Evolutionary conservation across 2,329 filamentous ascomycete genomes (phyloP).

Genomic region (Colletotrichum theobromicola): DNA sequence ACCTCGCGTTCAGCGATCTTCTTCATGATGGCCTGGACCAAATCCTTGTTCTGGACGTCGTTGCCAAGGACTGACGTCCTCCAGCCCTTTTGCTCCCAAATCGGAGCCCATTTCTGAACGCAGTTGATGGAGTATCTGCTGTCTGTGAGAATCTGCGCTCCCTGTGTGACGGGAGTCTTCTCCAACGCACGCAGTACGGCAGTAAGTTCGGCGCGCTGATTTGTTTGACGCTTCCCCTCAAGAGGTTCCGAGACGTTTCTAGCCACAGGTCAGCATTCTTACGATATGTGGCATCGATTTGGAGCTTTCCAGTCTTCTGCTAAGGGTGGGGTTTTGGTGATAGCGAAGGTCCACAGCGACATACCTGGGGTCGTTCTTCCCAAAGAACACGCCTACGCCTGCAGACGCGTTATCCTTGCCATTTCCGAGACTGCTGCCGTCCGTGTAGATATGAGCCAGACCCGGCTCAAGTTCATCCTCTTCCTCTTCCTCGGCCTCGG

Average conservation of each 20-base stretch:
- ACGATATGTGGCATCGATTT: neutral
- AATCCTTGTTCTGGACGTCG: conserved; percentile 84
- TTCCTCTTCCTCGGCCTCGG: conserved; percentile 27
- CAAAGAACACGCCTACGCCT: conserved; percentile 70
- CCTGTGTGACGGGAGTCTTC: conserved; percentile 68
- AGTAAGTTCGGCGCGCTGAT: conserved; percentile 94
- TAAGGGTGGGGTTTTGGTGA: neutral
- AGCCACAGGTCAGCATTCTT: neutral
- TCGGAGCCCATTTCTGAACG: conserved; percentile 80
- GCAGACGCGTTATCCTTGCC: conserved; percentile 59
- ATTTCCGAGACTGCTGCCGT: conserved; percentile 66
- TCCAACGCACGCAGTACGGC: conserved; percentile 86
- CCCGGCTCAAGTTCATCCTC: conserved; percentile 27
- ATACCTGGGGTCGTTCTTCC: conserved; percentile 58
- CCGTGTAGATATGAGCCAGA: conserved; percentile 61
- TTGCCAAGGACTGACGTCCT: conserved; percentile 69
- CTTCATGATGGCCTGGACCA: conserved; percentile 64
- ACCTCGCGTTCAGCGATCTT: conserved; percentile 70
- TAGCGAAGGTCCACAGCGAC: conserved; percentile 14
- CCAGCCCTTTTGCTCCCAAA: conserved; percentile 82
- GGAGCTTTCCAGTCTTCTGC: neutral
- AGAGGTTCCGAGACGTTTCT: conserved; percentile 79
- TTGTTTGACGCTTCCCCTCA: conserved; percentile 79
- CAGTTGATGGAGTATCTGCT: conserved; percentile 92
- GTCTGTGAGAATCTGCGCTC: conserved; percentile 84